Conservation (phyloP, 495 filamentous ascomycete species). For the Rhypophila decipiens region DNA sequence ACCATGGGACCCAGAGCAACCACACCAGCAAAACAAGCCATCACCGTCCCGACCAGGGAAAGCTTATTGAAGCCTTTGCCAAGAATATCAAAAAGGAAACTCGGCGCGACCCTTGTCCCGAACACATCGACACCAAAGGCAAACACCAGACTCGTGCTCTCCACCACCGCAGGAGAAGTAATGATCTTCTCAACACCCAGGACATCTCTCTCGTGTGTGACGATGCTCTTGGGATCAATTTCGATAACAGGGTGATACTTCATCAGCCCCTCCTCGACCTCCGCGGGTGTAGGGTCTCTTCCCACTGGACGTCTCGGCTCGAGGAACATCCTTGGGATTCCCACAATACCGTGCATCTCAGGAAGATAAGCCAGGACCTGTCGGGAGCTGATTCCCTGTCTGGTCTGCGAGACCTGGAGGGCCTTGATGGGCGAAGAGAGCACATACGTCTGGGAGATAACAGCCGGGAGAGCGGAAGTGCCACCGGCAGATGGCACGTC, state of each 20-base stretch:
- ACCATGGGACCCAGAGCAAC: slow-evolving; percentile 79
- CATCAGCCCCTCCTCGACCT: slow-evolving; percentile 77
- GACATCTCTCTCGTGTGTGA: slow-evolving; percentile 80
- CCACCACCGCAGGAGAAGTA: slow-evolving; percentile 69
- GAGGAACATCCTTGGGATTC: slow-evolving; percentile 69
- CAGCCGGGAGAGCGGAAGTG: slow-evolving; percentile 49
- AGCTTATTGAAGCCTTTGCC: slow-evolving; percentile 90
- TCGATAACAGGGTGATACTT: slow-evolving; percentile 70
- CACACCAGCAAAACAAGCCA: slow-evolving; percentile 68
- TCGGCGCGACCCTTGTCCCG: slow-evolving; percentile 76
- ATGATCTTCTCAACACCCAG: slow-evolving; percentile 66
- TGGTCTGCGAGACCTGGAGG: slow-evolving; percentile 78
- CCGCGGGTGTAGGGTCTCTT: slow-evolving; percentile 71
- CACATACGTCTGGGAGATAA: slow-evolving; percentile 71
- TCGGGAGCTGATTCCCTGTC: slow-evolving; percentile 85
- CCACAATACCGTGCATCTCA: slow-evolving; percentile 62
- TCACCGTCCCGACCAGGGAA: slow-evolving; percentile 74
- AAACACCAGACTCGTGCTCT: slow-evolving; percentile 88
- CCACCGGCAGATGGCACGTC: slow-evolving; percentile 30
- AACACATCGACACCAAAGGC: slow-evolving; percentile 88
- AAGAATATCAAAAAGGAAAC: slow-evolving; percentile 81
- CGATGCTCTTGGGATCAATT: slow-evolving; percentile 72
- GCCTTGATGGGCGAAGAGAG: slow-evolving; percentile 69
- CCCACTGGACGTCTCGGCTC: slow-evolving; percentile 86
- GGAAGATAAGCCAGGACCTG: slow-evolving; percentile 75